Conservation (phyloP, 768 basidiomycete species). For the Lentinula sp. region DNA sequence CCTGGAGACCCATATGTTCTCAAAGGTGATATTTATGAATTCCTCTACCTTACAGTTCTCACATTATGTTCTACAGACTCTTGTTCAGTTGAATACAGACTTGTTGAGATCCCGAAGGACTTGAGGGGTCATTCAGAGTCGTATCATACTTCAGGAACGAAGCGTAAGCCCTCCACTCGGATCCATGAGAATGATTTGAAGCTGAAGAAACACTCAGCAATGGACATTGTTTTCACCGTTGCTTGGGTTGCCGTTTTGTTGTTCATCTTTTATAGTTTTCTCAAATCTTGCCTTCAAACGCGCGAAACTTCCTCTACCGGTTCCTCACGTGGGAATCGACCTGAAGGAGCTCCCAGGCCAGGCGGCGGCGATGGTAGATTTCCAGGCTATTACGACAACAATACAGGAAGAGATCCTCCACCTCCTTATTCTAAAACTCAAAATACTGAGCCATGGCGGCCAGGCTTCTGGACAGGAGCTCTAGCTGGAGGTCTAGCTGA, state of each 20-base stretch:
- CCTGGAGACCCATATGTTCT: conserved; percentile 82
- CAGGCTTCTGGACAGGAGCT: conserved; percentile 86
- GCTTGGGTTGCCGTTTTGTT: conserved; percentile 49
- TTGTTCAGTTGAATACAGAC: conserved; percentile 79
- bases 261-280: conserved; percentile 50
- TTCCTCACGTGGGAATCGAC: background rate
- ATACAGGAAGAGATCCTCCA: conserved; percentile 29
- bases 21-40: conserved; percentile 49
- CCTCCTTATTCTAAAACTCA: conserved; percentile 54
- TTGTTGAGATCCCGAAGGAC: conserved; percentile 59
- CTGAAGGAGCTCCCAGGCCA: conserved; percentile 20
- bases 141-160: background rate
- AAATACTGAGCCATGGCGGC: conserved; percentile 23
- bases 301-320: conserved; percentile 22
- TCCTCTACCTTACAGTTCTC: background rate
- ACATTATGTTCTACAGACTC: conserved; percentile 47
- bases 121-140: conserved; percentile 23
- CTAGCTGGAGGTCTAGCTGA: conserved; percentile 66
- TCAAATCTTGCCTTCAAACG: conserved; percentile 45
- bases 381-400: conserved; percentile 37
- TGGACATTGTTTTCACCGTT: conserved; percentile 47
- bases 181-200: background rate
- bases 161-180: background rate
- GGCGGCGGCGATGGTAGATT: conserved; percentile 40
- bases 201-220: conserved; percentile 25